Base-by-base conservation (phyloP, 2,329 filamentous ascomycete species). In the Pseudogymnoascus sp. region DNA sequence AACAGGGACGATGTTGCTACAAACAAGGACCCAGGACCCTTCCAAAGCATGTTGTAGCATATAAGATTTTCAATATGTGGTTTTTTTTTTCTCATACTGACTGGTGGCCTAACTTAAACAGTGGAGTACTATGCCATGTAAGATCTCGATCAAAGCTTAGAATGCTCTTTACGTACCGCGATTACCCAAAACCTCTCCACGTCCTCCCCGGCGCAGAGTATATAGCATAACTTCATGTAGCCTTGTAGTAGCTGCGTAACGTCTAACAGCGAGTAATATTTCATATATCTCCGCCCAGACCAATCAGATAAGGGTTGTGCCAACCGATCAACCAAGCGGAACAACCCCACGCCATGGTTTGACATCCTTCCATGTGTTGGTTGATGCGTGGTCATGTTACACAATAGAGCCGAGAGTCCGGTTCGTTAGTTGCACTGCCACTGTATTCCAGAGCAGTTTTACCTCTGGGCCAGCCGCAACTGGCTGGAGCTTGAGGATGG, bases 241-340 rank as follows among this genome's bases (percentile, higher is more conserved):
- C 48, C n/a, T 55, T 33, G 48, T 55, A 51, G 42, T 31, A 31
- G 44, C 31, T 51, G 44, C 44, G 44, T 51, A 55, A 55, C 27
- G 4, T 55, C 9, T n/a, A 33, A n/a, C 48, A 12, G 17, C 6
- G n/a, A 6, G n/a, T 17, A 17, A 3, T 5, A 55, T 55, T 35
- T 13, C 31, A 33, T 13, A 35, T 55, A 21, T 33, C 48, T 7
- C 35, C 29, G 12, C 29, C 7, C 10, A 17, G 9, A 5, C 48
- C 29, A 55, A 55, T 55, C 29, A 33, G 48, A 33, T 5, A 55
- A 17, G 29, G 29, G 15, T 1, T 7, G 48, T 55, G 48, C 48
- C 48, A 55, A 4, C 35, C n/a, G 29, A 17, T 9, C 48, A 15
- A 55, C 4, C 17, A 17, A 21, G 15, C 21, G 48, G 29, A 55